Evolutionary conservation across 2,329 filamentous ascomycete species (phyloP).

Genomic region (Aureobasidium sp.): DNA sequence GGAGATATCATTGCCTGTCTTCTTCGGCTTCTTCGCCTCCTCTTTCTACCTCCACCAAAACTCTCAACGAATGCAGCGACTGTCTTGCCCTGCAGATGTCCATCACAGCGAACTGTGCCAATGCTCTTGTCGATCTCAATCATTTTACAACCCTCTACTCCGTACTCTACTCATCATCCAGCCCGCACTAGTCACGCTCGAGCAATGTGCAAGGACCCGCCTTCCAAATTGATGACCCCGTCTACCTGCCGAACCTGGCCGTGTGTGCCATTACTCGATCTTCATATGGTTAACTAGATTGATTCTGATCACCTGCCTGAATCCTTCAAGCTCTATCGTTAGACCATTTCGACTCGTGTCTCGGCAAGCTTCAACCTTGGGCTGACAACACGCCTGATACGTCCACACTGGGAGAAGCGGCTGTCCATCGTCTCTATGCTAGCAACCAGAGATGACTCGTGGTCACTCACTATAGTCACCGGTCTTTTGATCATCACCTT

Average conservation of each 20-base stretch:
- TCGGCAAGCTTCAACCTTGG: not conserved
- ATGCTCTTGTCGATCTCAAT: not conserved
- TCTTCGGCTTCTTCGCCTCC: not conserved
- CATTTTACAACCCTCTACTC: not conserved
- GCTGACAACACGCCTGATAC: not conserved
- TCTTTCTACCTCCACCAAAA: not conserved
- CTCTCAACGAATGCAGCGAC: not conserved
- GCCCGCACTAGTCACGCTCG: not conserved
- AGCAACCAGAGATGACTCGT: not conserved
- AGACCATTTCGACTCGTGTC: not conserved
- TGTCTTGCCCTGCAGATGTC: not conserved
- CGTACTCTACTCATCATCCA: not conserved
- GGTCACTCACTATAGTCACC: not conserved
- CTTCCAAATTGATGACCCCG: not conserved
- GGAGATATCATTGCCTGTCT: not conserved
- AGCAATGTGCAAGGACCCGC: not conserved
- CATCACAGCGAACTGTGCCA: not conserved
- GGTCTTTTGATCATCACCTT: not conserved
- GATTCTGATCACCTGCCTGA: not conserved
- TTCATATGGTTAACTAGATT: not conserved
- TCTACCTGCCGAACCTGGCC: not conserved
- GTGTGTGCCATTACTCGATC: not conserved
- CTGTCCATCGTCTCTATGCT: not conserved
- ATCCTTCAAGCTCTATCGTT: not conserved
- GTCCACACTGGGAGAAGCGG: not conserved